A percentile compares a stretch with the other conserved stretches of the same genome.
Evolutionary conservation across 495 filamentous ascomycete species (phyloP).

Genomic region (Penicillium cinerascens): DNA sequence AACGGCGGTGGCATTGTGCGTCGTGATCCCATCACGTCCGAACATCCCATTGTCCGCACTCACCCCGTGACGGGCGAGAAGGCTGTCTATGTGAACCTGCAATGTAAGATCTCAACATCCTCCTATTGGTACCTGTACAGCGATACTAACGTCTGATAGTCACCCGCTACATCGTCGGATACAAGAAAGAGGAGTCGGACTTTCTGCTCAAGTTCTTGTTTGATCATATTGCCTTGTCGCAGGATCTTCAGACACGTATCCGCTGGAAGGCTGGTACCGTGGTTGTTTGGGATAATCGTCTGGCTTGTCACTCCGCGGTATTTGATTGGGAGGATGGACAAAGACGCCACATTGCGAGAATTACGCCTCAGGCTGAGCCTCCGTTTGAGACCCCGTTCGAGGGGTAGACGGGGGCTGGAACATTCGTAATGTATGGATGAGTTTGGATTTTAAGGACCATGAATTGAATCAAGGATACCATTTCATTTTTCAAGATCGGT

Average conservation of each 20-base stretch:
- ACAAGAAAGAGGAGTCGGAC: conserved; percentile 67
- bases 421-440: background rate
- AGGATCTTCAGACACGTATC: conserved; percentile 57
- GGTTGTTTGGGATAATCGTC: conserved; percentile 71
- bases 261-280: conserved; percentile 57
- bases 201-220: conserved; percentile 62
- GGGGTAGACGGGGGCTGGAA: conserved; percentile 29
- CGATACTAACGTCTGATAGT: conserved; percentile 30
- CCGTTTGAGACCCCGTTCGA: conserved; percentile 61
- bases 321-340: conserved; percentile 80
- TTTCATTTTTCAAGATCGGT: background rate
- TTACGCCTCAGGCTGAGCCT: conserved; percentile 79
- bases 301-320: conserved; percentile 72
- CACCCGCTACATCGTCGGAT: conserved; percentile 59
- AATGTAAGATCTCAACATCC: conserved; percentile 57
- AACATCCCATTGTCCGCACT: conserved; percentile 59
- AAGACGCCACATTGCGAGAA: conserved; percentile 74
- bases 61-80: conserved; percentile 69
- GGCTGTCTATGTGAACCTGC: conserved; percentile 78
- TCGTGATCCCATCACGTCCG: conserved; percentile 51
- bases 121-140: background rate
- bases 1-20: conserved; percentile 50
- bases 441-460: background rate
- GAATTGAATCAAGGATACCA: background rate
- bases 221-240: conserved; percentile 57